Evolutionary conservation across 202 grass and related monocot species (phyloP).

Genomic region (Cymbopogon flexuosus): DNA sequence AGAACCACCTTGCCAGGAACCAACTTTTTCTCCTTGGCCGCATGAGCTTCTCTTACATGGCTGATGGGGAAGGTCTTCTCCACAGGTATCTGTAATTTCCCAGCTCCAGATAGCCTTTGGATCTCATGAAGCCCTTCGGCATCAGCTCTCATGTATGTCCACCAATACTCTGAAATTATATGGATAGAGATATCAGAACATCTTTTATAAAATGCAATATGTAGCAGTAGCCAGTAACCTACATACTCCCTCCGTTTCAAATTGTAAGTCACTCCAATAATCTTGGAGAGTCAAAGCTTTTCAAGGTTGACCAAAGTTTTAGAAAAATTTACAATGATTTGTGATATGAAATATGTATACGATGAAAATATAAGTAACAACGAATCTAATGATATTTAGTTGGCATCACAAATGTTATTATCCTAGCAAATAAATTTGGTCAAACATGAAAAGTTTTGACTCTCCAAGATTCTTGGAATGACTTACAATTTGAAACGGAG

Average conservation of each 20-base stretch:
- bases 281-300: no score
- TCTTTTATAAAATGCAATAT: constrained; percentile 21
- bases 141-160: constrained; percentile 99
- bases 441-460: no score
- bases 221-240: background rate
- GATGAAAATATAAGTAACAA: no score
- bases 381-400: no score
- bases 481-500: no score
- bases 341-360: no score
- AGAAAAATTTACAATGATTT: no score
- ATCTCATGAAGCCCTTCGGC: constrained; percentile 81
- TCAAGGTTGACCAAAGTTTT: no score
- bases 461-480: no score
- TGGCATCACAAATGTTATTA: no score
- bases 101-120: constrained; percentile 47
- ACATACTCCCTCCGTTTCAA: background rate
- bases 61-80: constrained; percentile 70
- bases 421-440: no score
- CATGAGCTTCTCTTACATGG: constrained; percentile 79
- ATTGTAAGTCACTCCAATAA: no score
- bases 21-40: constrained; percentile 73
- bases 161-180: constrained; percentile 69
- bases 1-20: constrained; percentile 81
- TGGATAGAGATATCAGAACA: constrained; percentile 9
- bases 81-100: constrained; percentile 83